Conservation (phyloP, 2,329 filamentous ascomycete species). For the Graphilbum sp. region DNA sequence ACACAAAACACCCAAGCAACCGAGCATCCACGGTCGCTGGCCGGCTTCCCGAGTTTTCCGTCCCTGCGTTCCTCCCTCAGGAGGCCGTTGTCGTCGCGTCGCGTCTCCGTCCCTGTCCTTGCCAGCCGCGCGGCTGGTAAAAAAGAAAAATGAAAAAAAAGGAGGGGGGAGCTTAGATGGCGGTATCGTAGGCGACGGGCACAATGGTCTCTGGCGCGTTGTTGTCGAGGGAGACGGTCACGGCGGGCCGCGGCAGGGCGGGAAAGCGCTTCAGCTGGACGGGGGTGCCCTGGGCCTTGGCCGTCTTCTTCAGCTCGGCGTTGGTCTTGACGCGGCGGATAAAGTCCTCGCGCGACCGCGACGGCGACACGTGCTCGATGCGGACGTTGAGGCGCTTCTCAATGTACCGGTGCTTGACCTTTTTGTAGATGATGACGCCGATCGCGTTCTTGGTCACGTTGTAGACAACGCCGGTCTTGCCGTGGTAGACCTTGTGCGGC, state of each 20-base stretch:
- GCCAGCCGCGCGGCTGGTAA: too few species aligned
- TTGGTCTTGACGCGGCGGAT: conserved; percentile 92
- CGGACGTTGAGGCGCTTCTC: conserved; percentile 99
- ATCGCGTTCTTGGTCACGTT: conserved; percentile 98
- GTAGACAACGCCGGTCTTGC: conserved; percentile 96
- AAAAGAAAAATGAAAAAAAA: too few species aligned
- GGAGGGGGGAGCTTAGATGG: conserved; percentile 80
- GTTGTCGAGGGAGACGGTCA: conserved; percentile 29
- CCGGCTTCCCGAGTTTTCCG: not conserved
- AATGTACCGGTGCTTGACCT: conserved; percentile 98
- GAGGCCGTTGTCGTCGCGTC: too few species aligned
- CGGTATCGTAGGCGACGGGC: conserved; percentile 80
- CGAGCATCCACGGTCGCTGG: not conserved
- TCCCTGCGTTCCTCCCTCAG: too few species aligned
- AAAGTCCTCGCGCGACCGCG: conserved; percentile 94
- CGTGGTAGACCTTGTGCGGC: conserved; percentile 99
- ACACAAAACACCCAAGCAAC: conserved; percentile 2
- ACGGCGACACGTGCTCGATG: conserved; percentile 90
- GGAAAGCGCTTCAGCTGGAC: conserved; percentile 90
- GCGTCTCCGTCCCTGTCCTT: too few species aligned
- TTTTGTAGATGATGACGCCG: conserved; percentile 98
- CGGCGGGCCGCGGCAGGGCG: conserved; percentile 59
- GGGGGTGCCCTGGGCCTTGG: conserved; percentile 74
- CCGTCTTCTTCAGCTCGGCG: conserved; percentile 80
- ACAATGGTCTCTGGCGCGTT: conserved; percentile 13